Conservation (phyloP, 176 grass and related monocot species). For the Pharus latifolius region DNA sequence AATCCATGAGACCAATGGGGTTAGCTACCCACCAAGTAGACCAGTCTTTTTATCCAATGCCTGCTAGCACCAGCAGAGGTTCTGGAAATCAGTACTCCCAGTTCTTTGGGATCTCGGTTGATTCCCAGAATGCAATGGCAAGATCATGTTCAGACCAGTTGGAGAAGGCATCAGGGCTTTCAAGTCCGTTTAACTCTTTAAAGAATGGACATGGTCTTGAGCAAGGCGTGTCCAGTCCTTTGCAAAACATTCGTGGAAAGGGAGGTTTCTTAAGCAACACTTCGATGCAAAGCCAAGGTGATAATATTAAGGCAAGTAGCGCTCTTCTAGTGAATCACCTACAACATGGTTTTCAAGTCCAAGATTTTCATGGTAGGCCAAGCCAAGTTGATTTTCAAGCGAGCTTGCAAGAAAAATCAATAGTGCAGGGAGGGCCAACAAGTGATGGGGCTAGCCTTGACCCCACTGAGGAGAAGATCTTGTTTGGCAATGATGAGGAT, state of each 20-base stretch:
- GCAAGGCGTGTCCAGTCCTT: constrained; percentile 39
- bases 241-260: constrained; percentile 62
- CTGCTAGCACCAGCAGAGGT: constrained; percentile 37
- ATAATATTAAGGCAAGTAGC: constrained; percentile 39
- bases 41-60: constrained; percentile 61
- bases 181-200: constrained; percentile 34
- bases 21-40: constrained; percentile 54
- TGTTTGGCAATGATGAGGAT: constrained; percentile 67
- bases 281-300: constrained; percentile 26
- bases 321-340: constrained; percentile 46
- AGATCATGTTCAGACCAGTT: constrained; percentile 41
- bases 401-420: constrained; percentile 46
- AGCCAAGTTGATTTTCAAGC: constrained; percentile 36
- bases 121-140: constrained; percentile 42
- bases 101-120: constrained; percentile 59
- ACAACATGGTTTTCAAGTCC: constrained; percentile 41
- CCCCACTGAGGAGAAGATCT: constrained; percentile 80
- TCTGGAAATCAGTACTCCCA: constrained; percentile 65
- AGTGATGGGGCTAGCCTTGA: constrained; percentile 72
- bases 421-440: constrained; percentile 32
- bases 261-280: constrained; percentile 49
- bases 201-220: constrained; percentile 30
- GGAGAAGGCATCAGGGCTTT: constrained; percentile 38
- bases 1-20: constrained; percentile 51
- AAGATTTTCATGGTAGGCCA: constrained; percentile 42